Base-by-base conservation (phyloP, 768 basidiomycete genomes). In the Naganishia randhawae region DNA sequence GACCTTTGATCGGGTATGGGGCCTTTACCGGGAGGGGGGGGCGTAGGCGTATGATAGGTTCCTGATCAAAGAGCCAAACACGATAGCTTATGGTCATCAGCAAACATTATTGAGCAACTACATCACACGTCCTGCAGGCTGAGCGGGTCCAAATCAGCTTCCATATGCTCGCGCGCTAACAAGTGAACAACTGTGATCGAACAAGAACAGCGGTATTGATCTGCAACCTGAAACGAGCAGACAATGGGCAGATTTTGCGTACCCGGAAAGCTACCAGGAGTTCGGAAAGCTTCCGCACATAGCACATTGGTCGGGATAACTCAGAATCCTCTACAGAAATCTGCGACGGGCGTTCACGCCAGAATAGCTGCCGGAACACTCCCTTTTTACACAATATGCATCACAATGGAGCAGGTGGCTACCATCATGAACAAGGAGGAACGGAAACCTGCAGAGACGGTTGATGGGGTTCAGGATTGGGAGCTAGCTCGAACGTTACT, bases 141-240 rank as follows among this genome's bases (percentile, higher is more conserved):
- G n/a, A n/a, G n/a, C n/a, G n/a, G n/a, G n/a, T n/a, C n/a, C n/a
- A n/a, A n/a, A n/a, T n/a, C n/a, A 22, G 11, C 25, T n/a, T 48
- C 45, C 45, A 22, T 5, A 48, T 48, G n/a, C n/a, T 48, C 6
- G 45, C 45, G 45, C 45, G 45, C 45, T 48, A 48, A 48, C n/a
- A 48, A n/a, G n/a, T n/a, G 3, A 22, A 48, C 45, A 48, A 48
- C 25, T 8, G 45, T 48, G 45, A 48, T 48, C 45, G 45, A 48
- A 48, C 45, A 48, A 48, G 45, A 48, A 48, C 45, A 48, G 25
- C 11, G 45, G 25, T 22, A 48, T 22, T n/a, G 45, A 48, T 48
- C 45, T 48, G 45, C 45, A n/a, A 22, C 45, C 45, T 48, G 45
- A 48, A 48, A 48, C 45, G n/a, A n/a, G 45, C n/a, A 48, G 45